A percentile compares a stretch with the other conserved stretches of the same genome.
phyloP scores from a whole-genome alignment of 179 eudicot species.

The Camellia oleifera region DNA sequence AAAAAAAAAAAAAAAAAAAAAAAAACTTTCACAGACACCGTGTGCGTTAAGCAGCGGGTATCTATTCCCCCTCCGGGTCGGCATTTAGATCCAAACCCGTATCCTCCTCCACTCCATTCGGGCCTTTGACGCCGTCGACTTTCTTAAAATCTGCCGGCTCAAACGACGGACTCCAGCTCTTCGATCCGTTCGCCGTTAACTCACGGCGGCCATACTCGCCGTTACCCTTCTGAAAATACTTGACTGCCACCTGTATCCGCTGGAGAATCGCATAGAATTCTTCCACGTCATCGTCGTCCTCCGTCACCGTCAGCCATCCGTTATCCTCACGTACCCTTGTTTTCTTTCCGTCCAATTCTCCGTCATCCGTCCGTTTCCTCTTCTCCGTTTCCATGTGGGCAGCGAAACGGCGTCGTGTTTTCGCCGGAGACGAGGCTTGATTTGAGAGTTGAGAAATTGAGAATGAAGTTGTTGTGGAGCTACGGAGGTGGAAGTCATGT shows the following conservation, averaged over 20 bases:
- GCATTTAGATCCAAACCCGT: conserved; percentile 28
- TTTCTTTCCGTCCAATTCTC: background rate
- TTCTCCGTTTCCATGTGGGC: background rate
- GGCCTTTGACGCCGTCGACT: background rate
- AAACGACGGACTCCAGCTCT: background rate
- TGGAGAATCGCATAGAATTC: conserved; percentile 10
- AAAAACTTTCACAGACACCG: background rate
- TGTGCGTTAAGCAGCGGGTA: background rate
- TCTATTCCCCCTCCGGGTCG: background rate
- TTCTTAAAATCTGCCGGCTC: conserved; percentile 7
- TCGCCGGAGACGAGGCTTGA: no score
- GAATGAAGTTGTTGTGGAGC: no score
- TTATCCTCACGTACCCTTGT: background rate
- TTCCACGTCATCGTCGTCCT: conserved; percentile 13
- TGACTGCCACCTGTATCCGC: conserved; percentile 7
- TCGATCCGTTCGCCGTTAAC: background rate
- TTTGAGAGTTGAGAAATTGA: no score
- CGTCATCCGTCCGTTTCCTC: background rate
- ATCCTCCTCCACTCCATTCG: background rate
- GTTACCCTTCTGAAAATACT: background rate
- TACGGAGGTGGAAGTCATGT: no score
- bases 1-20: no score
- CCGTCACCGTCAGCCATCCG: background rate
- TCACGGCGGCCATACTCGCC: background rate
- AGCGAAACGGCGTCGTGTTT: no score